Percentiles rank a stretch among this genome's conserved stretches.
Conservation (phyloP, 2,329 filamentous ascomycete species). For the Didymella segeticola region DNA sequence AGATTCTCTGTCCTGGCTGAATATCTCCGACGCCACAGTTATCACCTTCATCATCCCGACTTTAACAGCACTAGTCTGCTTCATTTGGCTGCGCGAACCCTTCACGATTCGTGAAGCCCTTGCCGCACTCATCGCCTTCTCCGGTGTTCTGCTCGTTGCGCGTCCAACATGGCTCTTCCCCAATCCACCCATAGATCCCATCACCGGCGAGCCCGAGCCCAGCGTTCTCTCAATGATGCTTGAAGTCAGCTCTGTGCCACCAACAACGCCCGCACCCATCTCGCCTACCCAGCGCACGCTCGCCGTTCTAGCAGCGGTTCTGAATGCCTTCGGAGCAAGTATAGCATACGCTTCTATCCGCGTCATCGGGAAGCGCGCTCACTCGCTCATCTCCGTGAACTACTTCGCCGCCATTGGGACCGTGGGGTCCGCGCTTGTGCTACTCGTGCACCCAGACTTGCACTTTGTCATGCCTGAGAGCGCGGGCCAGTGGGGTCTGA, state of each 20-base stretch:
- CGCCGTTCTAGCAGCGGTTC: conserved; percentile 71
- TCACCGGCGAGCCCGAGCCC: conserved; percentile 43
- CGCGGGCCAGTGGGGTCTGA: conserved; percentile 67
- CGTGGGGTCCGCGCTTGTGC: conserved; percentile 65
- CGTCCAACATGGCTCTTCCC: conserved; percentile 66
- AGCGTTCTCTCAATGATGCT: background rate
- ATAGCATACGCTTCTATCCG: conserved; percentile 76
- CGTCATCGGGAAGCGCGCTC: conserved; percentile 77
- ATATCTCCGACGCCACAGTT: conserved; percentile 83
- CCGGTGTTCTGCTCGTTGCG: conserved; percentile 82
- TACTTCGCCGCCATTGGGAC: conserved; percentile 76
- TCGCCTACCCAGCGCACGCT: conserved; percentile 69
- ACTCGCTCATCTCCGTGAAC: conserved; percentile 80
- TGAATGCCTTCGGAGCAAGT: conserved; percentile 77
- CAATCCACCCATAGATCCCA: conserved; percentile 24
- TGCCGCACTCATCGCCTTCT: conserved; percentile 73
- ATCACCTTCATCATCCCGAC: conserved; percentile 84
- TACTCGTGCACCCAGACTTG: conserved; percentile 62
- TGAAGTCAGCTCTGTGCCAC: background rate
- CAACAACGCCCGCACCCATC: conserved; percentile 15
- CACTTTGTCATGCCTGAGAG: conserved; percentile 62
- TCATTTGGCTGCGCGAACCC: conserved; percentile 72
- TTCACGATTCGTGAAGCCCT: conserved; percentile 79
- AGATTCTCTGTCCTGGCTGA: conserved; percentile 75
- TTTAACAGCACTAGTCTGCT: conserved; percentile 79